phyloP scores from a whole-genome alignment of 495 filamentous ascomycete species.

The Aspergillus baeticus region DNA sequence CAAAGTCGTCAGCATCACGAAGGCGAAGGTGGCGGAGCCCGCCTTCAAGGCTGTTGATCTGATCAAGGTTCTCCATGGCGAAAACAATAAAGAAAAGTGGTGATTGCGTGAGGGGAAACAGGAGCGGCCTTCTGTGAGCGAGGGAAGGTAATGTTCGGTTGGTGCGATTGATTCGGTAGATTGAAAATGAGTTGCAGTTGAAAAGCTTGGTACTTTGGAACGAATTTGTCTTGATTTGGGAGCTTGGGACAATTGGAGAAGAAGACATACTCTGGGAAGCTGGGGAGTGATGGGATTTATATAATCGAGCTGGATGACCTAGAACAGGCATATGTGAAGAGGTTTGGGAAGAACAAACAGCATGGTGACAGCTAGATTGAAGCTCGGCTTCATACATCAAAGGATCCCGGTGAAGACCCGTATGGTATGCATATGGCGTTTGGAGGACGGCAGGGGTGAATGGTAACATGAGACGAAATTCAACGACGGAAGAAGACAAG shows the following conservation, averaged over 20 bases:
- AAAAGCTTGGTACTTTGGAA: not conserved
- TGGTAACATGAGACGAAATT: not conserved
- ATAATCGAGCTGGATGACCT: slow-evolving; percentile 3
- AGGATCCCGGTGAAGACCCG: slow-evolving; percentile 15
- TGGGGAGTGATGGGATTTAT: slow-evolving; percentile 5
- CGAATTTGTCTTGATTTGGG: not conserved
- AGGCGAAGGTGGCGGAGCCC: slow-evolving; percentile 26
- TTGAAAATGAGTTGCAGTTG: too few relatives aligned
- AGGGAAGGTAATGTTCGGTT: not conserved
- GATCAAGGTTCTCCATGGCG: slow-evolving; percentile 22
- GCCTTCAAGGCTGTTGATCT: slow-evolving; percentile 21
- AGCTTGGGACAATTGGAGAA: slow-evolving; percentile 6
- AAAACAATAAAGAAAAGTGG: not conserved
- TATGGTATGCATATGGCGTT: slow-evolving; percentile 13
- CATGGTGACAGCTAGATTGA: slow-evolving; percentile 15
- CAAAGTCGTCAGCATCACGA: slow-evolving; percentile 25
- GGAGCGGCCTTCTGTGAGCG: not conserved
- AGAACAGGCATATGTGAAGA: slow-evolving; percentile 18
- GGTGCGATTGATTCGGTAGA: too few relatives aligned
- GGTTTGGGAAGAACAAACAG: slow-evolving; percentile 2
- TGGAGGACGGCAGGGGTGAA: slow-evolving; percentile 13
- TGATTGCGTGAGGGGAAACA: not conserved
- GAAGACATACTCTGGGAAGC: slow-evolving; percentile 9
- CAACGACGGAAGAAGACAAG: not conserved
- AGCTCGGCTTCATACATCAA: slow-evolving; percentile 22